These are phyloP conservation scores for Diplodia sapinea DNA, from an alignment of 2,329 filamentous ascomycete species.

Conservation along the genomic window DNA sequence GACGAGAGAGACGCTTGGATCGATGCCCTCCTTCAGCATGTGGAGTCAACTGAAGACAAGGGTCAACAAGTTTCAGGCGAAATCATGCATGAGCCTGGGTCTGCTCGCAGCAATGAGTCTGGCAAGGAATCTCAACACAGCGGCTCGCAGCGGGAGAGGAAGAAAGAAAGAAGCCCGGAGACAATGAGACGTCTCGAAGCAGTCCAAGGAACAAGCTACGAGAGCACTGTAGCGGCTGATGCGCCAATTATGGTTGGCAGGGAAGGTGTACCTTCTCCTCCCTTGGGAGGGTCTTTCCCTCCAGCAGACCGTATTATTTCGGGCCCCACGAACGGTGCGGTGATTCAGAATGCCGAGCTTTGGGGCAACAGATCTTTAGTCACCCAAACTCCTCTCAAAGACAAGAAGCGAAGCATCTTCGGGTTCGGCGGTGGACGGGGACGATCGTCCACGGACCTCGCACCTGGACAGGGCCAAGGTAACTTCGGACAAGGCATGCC, in stretches of 20 bases:
- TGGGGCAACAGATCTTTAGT: slow-evolving; percentile 79
- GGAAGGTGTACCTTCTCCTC: slow-evolving; percentile 42
- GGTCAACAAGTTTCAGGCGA: slow-evolving; percentile 40
- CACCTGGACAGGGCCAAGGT: slow-evolving; percentile 43
- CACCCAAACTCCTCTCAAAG: slow-evolving; percentile 68
- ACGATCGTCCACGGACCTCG: slow-evolving; percentile 72
- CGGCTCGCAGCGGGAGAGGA: slow-evolving; percentile 34
- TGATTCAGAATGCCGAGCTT: slow-evolving; percentile 80
- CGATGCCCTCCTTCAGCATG: slow-evolving; percentile 84
- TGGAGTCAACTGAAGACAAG: slow-evolving; percentile 70
- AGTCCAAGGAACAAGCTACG: slow-evolving; percentile 61
- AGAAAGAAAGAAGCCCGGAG: slow-evolving; percentile 19
- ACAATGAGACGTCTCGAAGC: neutral
- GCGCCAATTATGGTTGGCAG: slow-evolving; percentile 59
- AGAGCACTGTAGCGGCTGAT: slow-evolving; percentile 63
- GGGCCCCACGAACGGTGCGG: slow-evolving; percentile 78
- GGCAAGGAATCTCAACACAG: slow-evolving; percentile 49
- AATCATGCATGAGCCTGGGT: slow-evolving; percentile 50
- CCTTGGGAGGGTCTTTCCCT: slow-evolving; percentile 43
- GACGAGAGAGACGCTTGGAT: slow-evolving; percentile 93
- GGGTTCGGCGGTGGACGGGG: slow-evolving; percentile 58
- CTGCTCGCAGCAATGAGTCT: slow-evolving; percentile 34
- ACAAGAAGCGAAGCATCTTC: slow-evolving; percentile 76
- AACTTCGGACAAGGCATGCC: slow-evolving; percentile 1
- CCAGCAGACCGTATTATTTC: slow-evolving; percentile 70